phyloP scores from a whole-genome alignment of 345 rosid species.

The Lepidium sativum region DNA sequence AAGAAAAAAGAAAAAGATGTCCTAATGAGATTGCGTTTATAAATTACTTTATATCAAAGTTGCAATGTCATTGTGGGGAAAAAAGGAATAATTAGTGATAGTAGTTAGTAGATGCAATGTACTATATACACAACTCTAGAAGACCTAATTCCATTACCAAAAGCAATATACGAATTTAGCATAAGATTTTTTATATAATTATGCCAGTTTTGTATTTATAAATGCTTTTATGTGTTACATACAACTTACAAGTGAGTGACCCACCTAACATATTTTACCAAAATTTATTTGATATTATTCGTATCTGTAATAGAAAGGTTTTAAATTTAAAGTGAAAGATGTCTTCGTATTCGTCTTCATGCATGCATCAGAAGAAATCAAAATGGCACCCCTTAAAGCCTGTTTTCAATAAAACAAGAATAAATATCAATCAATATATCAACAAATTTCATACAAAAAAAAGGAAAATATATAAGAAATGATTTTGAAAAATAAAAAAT shows the following conservation, averaged over 20 bases:
- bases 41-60: background rate
- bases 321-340: background rate
- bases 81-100: slow-evolving; percentile 15
- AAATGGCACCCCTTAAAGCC: slow-evolving; percentile 60
- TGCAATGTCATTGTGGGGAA: background rate
- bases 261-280: slow-evolving; percentile 21
- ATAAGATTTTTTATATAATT: slow-evolving; percentile 6
- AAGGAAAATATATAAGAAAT: background rate
- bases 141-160: slow-evolving; percentile 21
- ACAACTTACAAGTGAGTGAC: slow-evolving; percentile 18
- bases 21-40: background rate
- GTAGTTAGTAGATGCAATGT: slow-evolving; percentile 19
- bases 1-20: background rate
- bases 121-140: slow-evolving; percentile 11
- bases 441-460: background rate
- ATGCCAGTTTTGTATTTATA: background rate
- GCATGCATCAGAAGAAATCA: slow-evolving; percentile 29
- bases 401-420: slow-evolving; percentile 9
- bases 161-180: slow-evolving; percentile 13
- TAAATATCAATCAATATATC: background rate
- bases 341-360: slow-evolving; percentile 15
- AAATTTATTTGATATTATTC: slow-evolving; percentile 19
- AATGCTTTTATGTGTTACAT: slow-evolving; percentile 8
- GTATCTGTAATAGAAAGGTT: slow-evolving; percentile 6
- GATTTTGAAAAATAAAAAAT: background rate